Conservation (phyloP, 768 basidiomycete genomes). For the Tricholoma bakamatsutake region DNA sequence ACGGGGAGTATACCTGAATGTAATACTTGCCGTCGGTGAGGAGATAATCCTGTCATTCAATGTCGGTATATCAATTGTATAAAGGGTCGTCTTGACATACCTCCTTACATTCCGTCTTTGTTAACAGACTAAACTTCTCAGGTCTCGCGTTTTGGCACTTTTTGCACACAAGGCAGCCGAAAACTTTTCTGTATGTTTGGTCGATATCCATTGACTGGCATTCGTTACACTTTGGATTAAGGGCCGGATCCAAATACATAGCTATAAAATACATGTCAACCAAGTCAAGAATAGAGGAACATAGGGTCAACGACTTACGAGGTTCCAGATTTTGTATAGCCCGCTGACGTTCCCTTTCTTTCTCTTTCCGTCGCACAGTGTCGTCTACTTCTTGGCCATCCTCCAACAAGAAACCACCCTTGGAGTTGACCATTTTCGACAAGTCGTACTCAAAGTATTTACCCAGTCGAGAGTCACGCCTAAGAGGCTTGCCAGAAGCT, state of each 20-base stretch:
- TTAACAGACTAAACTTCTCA: conserved; percentile 90
- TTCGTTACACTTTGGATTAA: conserved; percentile 82
- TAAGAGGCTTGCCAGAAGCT: conserved; percentile 45
- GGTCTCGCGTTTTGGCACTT: conserved; percentile 85
- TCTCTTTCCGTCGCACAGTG: conserved; percentile 68
- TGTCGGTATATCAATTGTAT: background rate
- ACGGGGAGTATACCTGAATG: background rate
- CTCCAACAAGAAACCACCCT: conserved; percentile 92
- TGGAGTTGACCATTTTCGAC: conserved; percentile 94
- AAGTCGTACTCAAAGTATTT: conserved; percentile 97
- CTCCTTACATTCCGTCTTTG: conserved; percentile 98
- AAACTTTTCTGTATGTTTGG: conserved; percentile 72
- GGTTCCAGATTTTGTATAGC: conserved; percentile 72
- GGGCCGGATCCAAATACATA: conserved; percentile 63
- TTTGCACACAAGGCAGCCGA: conserved; percentile 82
- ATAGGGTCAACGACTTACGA: conserved; percentile 36
- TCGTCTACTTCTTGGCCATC: conserved; percentile 82
- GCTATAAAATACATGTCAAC: conserved; percentile 39
- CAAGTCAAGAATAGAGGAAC: background rate
- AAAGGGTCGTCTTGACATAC: conserved; percentile 31
- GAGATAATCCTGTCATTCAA: conserved; percentile 71
- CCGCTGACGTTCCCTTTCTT: conserved; percentile 74
- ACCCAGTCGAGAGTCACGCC: conserved; percentile 74
- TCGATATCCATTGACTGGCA: conserved; percentile 91
- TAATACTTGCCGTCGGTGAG: conserved; percentile 75